Base-by-base conservation (phyloP, 73 alveolate genomes). In the Paramecium octaurelia region DNA sequence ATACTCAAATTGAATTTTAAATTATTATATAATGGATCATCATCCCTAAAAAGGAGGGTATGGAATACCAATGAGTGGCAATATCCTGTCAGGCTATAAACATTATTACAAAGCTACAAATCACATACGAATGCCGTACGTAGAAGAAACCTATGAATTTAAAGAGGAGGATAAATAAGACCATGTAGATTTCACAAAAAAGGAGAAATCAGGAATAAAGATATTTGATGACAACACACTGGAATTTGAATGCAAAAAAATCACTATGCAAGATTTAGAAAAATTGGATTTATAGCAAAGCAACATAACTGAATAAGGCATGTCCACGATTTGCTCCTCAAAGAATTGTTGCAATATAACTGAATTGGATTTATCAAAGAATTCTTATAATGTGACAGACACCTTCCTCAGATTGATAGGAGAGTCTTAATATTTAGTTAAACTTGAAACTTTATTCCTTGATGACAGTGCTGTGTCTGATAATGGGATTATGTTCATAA, bases 391-490 rank as follows among this genome's bases (percentile, higher is more conserved):
- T 80, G 57, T 80, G 18, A 31, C 46, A 24, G 91, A 80, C 18
- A 64, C 57, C 10, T 24, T 23, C 12, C 57, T 80, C 4, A 80
- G 91, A 80, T 48, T 24, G 29, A 80, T 80, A 4, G 43, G 57
- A 44, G 42, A 80, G 6, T 80, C 91, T 3, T 23, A 23, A 31
- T 43, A 46, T 43, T 80, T 80, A 35, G 9, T 40, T 3, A 80
- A 80, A 31, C 38, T 80, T 4, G 70, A 80, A 80, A 24, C 70
- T 14, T 23, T 80, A 43, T 24, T 44, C 14, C 50, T 80, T 12
- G 57, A 80, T 43, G 91, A 80, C 29, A 42, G 76, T 80, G 73
- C 91, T 31, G 57, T 80, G 4, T 24, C 76, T 24, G 91, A 80
- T 43, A 38, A 27, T 42, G 91, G 91, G 4, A 44, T 80, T 11